Percentiles rank a stretch among this genome's conserved stretches.
These are phyloP conservation scores for Luffa aegyptiaca DNA, from an alignment of 306 rosid species.

Conservation along the genomic window DNA sequence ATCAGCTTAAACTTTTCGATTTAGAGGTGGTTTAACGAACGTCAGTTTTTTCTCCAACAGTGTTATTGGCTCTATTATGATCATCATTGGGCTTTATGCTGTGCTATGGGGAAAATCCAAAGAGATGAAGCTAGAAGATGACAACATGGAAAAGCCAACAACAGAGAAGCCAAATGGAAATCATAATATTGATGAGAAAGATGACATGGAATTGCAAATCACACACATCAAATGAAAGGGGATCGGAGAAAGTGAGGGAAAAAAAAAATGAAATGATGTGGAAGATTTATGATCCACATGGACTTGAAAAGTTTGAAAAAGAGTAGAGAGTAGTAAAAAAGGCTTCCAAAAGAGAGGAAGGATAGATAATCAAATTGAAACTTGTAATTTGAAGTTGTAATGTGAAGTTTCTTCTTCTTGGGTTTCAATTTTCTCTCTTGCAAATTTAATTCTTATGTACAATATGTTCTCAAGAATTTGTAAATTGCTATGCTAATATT, in stretches of 20 bases:
- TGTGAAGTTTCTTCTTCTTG: neutral
- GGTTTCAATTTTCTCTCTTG: neutral
- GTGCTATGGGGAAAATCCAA: constrained; percentile 75
- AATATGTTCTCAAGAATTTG: neutral
- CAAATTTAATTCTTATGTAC: neutral
- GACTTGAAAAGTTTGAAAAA: too few relatives aligned
- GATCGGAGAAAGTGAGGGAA: neutral
- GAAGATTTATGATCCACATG: too few relatives aligned
- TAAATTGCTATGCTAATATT: neutral
- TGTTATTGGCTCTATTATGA: constrained; percentile 43
- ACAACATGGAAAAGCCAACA: neutral
- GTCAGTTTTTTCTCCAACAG: constrained; percentile 7
- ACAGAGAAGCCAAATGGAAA: neutral
- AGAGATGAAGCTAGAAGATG: constrained; percentile 25
- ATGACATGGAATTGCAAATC: constrained; percentile 26
- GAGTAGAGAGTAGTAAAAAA: neutral
- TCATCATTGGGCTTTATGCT: constrained; percentile 55
- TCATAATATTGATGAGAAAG: constrained; percentile 4
- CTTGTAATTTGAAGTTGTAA: neutral
- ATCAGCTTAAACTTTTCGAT: neutral
- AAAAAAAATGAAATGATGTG: neutral
- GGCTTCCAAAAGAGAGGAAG: neutral
- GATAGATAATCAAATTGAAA: neutral
- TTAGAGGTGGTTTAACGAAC: neutral
- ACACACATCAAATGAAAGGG: neutral